Conservation (phyloP, 768 basidiomycete genomes). For the Candolleomyces efflorescens region DNA sequence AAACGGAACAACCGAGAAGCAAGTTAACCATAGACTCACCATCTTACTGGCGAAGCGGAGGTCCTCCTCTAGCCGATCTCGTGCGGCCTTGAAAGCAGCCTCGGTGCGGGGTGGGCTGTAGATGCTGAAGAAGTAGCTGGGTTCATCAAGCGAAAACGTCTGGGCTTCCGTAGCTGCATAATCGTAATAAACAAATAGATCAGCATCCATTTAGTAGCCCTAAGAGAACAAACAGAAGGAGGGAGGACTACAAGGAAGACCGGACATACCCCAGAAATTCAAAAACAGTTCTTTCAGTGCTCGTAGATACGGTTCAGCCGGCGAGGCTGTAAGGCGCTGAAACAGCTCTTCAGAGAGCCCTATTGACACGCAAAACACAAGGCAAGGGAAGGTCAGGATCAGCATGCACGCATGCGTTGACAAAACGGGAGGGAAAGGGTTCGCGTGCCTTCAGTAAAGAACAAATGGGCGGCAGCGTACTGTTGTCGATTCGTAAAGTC, state of each 20-base stretch:
- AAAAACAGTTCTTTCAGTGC: conserved; percentile 83
- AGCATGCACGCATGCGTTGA: no score
- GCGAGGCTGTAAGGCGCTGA: conserved; percentile 64
- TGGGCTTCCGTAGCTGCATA: conserved; percentile 77
- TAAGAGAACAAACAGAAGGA: neutral
- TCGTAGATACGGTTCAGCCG: conserved; percentile 75
- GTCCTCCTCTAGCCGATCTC: conserved; percentile 83
- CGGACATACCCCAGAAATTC: conserved; percentile 90
- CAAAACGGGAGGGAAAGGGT: neutral
- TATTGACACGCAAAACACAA: conserved; percentile 22
- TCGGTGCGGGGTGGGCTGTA: conserved; percentile 82
- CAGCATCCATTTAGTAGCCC: neutral
- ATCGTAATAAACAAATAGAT: neutral
- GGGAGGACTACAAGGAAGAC: neutral
- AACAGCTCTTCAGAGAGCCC: conserved; percentile 79
- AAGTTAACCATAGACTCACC: conserved; percentile 41
- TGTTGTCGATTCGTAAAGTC: conserved; percentile 68
- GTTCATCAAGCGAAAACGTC: conserved; percentile 74
- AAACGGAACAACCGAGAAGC: neutral
- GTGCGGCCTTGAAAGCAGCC: conserved; percentile 57
- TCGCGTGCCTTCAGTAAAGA: conserved; percentile 80
- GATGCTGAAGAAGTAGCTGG: conserved; percentile 81
- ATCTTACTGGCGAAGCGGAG: conserved; percentile 69
- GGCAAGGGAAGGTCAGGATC: neutral
- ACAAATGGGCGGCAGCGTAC: conserved; percentile 84